Percentiles rank a stretch among this genome's conserved stretches.
phyloP scores from a whole-genome alignment of 768 basidiomycete genomes.

The Phanerodontia chrysosporium region DNA sequence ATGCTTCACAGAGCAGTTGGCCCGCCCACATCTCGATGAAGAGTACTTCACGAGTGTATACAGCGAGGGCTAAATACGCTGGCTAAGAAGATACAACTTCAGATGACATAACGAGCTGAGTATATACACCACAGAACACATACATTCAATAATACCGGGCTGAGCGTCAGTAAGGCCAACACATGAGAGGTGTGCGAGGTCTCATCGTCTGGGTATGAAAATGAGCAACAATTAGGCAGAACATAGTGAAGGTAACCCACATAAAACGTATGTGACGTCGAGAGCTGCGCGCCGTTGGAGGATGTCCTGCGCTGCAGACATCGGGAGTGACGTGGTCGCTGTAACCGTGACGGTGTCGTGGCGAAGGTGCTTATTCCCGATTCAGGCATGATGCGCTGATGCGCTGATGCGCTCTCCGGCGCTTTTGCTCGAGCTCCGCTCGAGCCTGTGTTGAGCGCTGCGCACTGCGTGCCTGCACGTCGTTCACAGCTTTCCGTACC shows the following conservation, averaged over 20 bases:
- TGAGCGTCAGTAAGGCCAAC: slow-evolving; percentile 29
- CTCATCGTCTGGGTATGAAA: slow-evolving; percentile 24
- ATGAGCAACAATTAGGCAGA: background rate
- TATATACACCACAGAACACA: background rate
- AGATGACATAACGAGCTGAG: background rate
- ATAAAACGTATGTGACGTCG: slow-evolving; percentile 27
- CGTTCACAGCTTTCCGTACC: too few species aligned
- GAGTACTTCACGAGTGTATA: slow-evolving; percentile 75
- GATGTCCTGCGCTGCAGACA: background rate
- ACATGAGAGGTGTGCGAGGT: slow-evolving; percentile 23
- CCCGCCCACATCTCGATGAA: slow-evolving; percentile 83
- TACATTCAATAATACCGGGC: slow-evolving; percentile 30
- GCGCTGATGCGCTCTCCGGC: background rate
- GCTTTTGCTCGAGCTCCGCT: background rate
- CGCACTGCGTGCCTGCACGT: too few species aligned
- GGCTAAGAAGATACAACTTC: slow-evolving; percentile 39
- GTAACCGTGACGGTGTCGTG: background rate
- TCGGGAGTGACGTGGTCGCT: background rate
- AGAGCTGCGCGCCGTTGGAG: slow-evolving; percentile 10
- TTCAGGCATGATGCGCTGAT: background rate
- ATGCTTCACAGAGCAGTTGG: slow-evolving; percentile 64
- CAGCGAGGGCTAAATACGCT: slow-evolving; percentile 70
- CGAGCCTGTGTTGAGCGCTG: too few species aligned
- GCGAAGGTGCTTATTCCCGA: background rate
- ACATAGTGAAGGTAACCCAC: slow-evolving; percentile 12